Evolutionary conservation across 2,329 filamentous ascomycete species (phyloP).

Genomic region (Fusarium bulbicola): DNA sequence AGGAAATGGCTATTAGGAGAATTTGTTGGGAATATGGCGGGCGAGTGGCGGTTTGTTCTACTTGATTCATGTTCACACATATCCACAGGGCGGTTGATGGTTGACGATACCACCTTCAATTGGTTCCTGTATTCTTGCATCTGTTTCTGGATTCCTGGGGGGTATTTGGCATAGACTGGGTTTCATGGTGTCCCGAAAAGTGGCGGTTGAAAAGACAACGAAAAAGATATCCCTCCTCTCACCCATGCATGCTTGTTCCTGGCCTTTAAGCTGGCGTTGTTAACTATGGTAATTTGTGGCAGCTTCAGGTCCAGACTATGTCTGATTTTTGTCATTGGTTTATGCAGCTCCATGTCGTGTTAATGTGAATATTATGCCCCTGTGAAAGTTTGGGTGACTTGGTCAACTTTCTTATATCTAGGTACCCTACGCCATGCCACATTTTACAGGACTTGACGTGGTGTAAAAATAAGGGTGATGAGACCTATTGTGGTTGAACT

Average conservation of each 20-base stretch:
- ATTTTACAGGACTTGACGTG: background rate
- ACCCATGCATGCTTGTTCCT: background rate
- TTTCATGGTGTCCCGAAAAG: slow-evolving; percentile 36
- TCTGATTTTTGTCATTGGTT: background rate
- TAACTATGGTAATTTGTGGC: background rate
- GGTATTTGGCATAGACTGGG: slow-evolving; percentile 33
- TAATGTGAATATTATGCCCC: background rate
- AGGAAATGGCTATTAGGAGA: background rate
- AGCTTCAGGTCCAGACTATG: background rate
- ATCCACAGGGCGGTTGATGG: slow-evolving; percentile 13
- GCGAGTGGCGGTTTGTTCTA: background rate
- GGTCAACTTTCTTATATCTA: background rate
- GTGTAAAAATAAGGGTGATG: background rate
- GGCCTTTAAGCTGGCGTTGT: background rate
- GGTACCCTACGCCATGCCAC: background rate
- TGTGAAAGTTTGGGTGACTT: background rate
- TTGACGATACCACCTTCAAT: slow-evolving; percentile 3
- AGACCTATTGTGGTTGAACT: background rate
- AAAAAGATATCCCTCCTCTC: slow-evolving; percentile 21
- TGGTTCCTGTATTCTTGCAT: slow-evolving; percentile 30
- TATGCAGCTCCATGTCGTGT: background rate
- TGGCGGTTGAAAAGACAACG: slow-evolving; percentile 26
- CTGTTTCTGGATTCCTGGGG: slow-evolving; percentile 34
- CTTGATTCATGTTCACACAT: slow-evolving; percentile 1
- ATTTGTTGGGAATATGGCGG: background rate